Percentiles rank a stretch among this genome's conserved stretches.
Conservation (phyloP, 106 monocot species). For the Dendrobium chrysotoxum region DNA sequence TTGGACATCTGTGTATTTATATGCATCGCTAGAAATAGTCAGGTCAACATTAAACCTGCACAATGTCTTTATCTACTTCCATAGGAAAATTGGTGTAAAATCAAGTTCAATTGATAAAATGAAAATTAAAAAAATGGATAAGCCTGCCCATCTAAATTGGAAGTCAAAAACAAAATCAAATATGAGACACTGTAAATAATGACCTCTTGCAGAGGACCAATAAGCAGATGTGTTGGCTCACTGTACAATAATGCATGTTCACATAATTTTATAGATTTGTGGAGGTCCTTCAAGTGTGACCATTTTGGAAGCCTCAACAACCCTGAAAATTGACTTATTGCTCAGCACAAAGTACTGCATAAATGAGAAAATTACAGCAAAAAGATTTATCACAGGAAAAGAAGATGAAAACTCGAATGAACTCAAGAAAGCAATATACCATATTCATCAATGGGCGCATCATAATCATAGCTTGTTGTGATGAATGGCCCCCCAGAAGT, state of each 20-base stretch:
- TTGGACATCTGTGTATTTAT: not conserved
- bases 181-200: not conserved
- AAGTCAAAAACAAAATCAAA: not conserved
- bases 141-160: not conserved
- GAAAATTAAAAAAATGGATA: not conserved
- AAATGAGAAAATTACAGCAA: conserved; percentile 1
- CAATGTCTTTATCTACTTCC: not conserved
- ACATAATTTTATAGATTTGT: conserved; percentile 72
- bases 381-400: not conserved
- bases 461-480: conserved; percentile 98
- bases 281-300: conserved; percentile 85
- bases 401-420: not conserved
- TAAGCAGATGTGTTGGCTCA: conserved; percentile 26
- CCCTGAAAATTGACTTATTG: conserved; percentile 36
- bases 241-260: conserved; percentile 58
- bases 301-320: conserved; percentile 85
- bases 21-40: not conserved
- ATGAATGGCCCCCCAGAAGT: conserved; percentile 97
- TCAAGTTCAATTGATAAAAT: not conserved
- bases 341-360: not conserved
- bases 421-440: conserved; percentile 33
- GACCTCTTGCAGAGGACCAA: conserved; percentile 86
- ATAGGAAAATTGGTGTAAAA: not conserved
- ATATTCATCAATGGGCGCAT: conserved; percentile 98
- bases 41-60: not conserved